These are phyloP conservation scores for Boletus barrowsii DNA, from an alignment of 768 basidiomycete species.

Conservation along the genomic window DNA sequence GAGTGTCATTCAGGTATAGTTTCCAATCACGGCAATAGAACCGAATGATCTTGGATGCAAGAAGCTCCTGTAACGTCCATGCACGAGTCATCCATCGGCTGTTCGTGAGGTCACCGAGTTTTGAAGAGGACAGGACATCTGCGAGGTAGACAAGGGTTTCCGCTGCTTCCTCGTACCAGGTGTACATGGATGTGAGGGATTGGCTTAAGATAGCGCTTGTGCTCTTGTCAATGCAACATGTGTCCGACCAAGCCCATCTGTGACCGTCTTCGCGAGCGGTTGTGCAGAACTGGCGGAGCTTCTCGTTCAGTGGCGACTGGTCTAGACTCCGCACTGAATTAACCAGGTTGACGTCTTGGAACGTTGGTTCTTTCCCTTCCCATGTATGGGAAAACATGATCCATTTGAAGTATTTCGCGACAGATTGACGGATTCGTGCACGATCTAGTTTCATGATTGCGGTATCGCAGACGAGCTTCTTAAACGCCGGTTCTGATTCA, in stretches of 20 bases:
- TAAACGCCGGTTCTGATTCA: not conserved
- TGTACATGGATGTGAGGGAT: not conserved
- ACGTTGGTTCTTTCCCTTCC: not conserved
- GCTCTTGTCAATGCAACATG: not conserved
- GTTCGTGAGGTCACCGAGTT: not conserved
- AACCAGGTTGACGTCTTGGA: not conserved
- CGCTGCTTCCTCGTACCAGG: not conserved
- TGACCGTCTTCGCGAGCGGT: not conserved
- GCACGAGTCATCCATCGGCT: slow-evolving; percentile 10
- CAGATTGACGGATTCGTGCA: not conserved
- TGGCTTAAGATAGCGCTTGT: not conserved
- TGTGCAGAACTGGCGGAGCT: not conserved
- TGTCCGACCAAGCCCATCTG: not conserved
- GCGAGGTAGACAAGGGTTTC: not conserved
- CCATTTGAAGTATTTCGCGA: not conserved
- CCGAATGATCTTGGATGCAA: slow-evolving; percentile 8
- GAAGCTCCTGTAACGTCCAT: slow-evolving; percentile 13
- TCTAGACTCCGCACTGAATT: not conserved
- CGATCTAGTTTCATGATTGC: not conserved
- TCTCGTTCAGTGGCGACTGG: not conserved
- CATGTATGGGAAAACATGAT: not conserved
- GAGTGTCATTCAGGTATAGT: slow-evolving; percentile 2
- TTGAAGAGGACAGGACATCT: not conserved
- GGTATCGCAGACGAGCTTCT: not conserved
- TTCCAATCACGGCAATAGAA: slow-evolving; percentile 11